These are phyloP conservation scores for Starmerella apis DNA, from an alignment of 805 yeast species.

Conservation along the genomic window DNA sequence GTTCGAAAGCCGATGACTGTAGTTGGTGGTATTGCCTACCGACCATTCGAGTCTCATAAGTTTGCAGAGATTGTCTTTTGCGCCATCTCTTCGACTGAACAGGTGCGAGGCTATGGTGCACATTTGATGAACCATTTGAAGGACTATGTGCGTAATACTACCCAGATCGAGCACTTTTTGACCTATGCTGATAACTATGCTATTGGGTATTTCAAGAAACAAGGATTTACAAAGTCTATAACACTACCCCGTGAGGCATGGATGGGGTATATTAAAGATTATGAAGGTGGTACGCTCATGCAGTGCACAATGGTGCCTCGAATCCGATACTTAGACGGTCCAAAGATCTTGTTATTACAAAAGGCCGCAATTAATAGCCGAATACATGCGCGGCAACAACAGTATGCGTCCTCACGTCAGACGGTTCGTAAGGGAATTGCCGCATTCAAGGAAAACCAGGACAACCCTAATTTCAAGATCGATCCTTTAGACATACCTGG, in stretches of 20 bases:
- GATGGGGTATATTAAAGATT: slow-evolving; percentile 99
- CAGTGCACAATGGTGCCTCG: slow-evolving; percentile 90
- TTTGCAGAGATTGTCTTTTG: slow-evolving; percentile 98
- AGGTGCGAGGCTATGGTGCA: slow-evolving; percentile 97
- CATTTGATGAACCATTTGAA: slow-evolving; percentile 96
- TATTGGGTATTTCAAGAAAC: slow-evolving; percentile 95
- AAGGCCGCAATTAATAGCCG: slow-evolving; percentile 84
- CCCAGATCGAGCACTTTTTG: slow-evolving; percentile 72
- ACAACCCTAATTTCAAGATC: slow-evolving; percentile 29
- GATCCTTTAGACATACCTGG: slow-evolving; percentile 87
- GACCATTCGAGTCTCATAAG: slow-evolving; percentile 81
- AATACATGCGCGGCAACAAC: slow-evolving; percentile 56
- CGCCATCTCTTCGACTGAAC: slow-evolving; percentile 95
- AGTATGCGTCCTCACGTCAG: slow-evolving; percentile 11
- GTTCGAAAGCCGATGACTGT: slow-evolving; percentile 88
- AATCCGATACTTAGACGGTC: slow-evolving; percentile 78
- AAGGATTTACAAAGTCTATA: slow-evolving; percentile 93
- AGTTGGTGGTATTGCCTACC: slow-evolving; percentile 93
- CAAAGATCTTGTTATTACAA: slow-evolving; percentile 74
- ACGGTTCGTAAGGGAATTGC: slow-evolving; percentile 56
- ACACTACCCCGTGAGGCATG: slow-evolving; percentile 74
- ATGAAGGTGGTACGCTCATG: slow-evolving; percentile 98
- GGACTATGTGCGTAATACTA: slow-evolving; percentile 84
- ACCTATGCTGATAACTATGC: slow-evolving; percentile 99
- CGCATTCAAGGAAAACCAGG: slow-evolving; percentile 44